Evolutionary conservation across 106 monocot species (phyloP).

Genomic region (Hemerocallis citrina): DNA sequence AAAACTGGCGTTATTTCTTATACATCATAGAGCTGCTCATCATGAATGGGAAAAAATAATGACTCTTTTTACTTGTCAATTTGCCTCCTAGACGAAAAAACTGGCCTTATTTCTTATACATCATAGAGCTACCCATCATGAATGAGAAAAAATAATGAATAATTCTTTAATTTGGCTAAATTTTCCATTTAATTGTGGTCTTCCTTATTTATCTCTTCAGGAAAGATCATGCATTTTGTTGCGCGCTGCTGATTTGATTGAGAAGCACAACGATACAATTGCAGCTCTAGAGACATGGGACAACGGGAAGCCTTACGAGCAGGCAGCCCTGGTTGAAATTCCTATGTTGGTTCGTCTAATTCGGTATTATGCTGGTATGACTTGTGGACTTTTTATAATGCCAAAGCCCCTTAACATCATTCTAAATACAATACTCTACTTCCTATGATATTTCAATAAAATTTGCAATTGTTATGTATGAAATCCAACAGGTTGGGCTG

Average conservation of each 20-base stretch:
- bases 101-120: no score
- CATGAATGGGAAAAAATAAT: no score
- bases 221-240: slow-evolving; percentile 66
- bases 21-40: no score
- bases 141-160: no score
- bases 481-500: slow-evolving; percentile 71
- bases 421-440: not conserved
- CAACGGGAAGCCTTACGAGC: slow-evolving; percentile 84
- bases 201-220: slow-evolving; percentile 21
- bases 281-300: slow-evolving; percentile 94
- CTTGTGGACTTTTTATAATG: not conserved
- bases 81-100: no score
- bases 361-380: slow-evolving; percentile 85
- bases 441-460: no score
- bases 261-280: slow-evolving; percentile 82
- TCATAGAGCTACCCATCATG: no score
- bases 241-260: slow-evolving; percentile 74
- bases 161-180: no score
- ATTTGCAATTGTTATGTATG: not conserved
- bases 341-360: slow-evolving; percentile 72
- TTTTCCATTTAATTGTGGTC: not conserved
- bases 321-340: slow-evolving; percentile 53
- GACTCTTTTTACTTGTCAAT: no score
- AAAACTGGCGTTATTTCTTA: no score
- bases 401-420: not conserved